Conservation (phyloP, 257 asterid genomes). For the Nicotiana undulata region DNA sequence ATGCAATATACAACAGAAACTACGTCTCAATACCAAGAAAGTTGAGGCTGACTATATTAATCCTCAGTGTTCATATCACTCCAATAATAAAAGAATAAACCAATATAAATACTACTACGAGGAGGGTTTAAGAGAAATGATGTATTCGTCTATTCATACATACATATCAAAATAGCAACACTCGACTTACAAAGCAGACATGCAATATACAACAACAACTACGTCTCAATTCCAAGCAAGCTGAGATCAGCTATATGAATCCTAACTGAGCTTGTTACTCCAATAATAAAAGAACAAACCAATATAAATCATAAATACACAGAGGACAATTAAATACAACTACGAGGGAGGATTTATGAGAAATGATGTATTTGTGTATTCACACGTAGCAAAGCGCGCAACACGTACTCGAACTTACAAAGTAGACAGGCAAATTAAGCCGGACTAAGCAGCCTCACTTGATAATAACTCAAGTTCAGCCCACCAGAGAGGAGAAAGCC, state of each 20-base stretch:
- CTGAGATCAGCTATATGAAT: neutral
- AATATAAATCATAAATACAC: neutral
- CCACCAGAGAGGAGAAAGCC: constrained; percentile 98
- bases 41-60: neutral
- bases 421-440: neutral
- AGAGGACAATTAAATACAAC: neutral
- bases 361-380: neutral
- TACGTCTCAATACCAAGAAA: neutral
- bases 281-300: neutral
- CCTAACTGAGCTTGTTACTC: neutral
- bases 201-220: neutral
- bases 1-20: neutral
- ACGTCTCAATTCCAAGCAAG: neutral
- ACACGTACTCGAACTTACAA: neutral
- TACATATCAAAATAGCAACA: too few species aligned
- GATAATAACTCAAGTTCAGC: constrained; percentile 96
- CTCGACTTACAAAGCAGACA: too few species aligned
- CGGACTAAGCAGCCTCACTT: constrained; percentile 50
- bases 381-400: neutral
- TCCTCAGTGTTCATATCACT: neutral
- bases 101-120: neutral
- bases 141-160: too few species aligned
- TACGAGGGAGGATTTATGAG: neutral
- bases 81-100: neutral
- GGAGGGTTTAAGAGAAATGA: too few species aligned